Base-by-base conservation (phyloP, 1,284 basidiomycete species). In the Heliocybe sulcata region DNA sequence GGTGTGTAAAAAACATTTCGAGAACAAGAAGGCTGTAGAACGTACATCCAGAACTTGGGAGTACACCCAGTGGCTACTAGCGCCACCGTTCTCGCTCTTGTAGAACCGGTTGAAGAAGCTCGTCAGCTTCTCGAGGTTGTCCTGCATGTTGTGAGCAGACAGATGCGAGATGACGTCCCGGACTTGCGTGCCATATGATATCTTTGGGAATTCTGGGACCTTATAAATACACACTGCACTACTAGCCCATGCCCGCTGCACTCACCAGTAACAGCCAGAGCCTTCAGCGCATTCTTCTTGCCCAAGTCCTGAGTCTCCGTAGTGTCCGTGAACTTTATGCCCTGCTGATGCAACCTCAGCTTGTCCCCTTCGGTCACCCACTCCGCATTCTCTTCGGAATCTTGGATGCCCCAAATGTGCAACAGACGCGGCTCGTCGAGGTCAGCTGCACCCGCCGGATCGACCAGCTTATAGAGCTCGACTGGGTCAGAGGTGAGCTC, bases 41-140 rank as follows among this genome's bases (percentile, higher is more conserved):
- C 69, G 61, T 63, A 89, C 88, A 77, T 91, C 75, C 27, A 74
- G 65, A 61, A 97, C 82, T 64, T 79, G 87, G 48, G 75, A 73
- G 59, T 90, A 71, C 52, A 98, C 77, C 94, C 94, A 99, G 57
- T 80, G 69, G 67, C 97, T 93, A 62, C 89, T 90, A 66, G 87
- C 67, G 61, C 64, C 80, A 20, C 96, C 97, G 9, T 86, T 90
- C 80, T 92, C 63, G 26, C 20, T 27, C 19, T 22, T 26, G 47
- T 33, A 26, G 19, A 53, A 35, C 26, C 38, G 35, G 25, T 33
- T 90, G 23, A 78, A 74, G 73, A 89, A 91, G 65, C 80, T 82
- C 8, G 86, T 81, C 64, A 95, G 92, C 62, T 82, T 81, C 64
- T 80, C 66, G 3, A 94, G 74, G 66, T 92, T 87, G 58, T 77